Conservation (phyloP, 2,329 filamentous ascomycete genomes). For the Dothideomycetidae sp. region DNA sequence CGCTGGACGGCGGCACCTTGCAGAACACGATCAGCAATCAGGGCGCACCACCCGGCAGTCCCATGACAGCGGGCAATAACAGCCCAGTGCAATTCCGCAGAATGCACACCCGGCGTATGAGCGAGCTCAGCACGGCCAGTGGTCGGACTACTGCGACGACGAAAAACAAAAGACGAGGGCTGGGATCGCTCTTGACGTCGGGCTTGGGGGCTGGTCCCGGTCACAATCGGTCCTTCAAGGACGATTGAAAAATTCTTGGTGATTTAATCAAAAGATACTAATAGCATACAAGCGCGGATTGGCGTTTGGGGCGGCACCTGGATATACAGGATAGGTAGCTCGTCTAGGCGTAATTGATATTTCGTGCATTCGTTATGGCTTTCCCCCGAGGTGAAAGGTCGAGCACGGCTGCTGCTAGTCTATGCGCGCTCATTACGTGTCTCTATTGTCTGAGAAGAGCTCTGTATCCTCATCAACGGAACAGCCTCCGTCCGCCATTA, state of each 20-base stretch:
- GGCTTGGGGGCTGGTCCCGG: not conserved
- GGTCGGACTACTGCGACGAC: not conserved
- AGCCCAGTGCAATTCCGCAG: slow-evolving; percentile 3
- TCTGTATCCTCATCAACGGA: slow-evolving; percentile 25
- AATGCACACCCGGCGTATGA: slow-evolving; percentile 1
- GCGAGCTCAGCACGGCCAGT: slow-evolving; percentile 5
- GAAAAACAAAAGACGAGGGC: not conserved
- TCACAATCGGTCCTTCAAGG: not conserved
- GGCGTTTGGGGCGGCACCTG: too few relatives aligned
- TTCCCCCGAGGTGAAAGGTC: too few relatives aligned
- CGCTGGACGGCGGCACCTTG: slow-evolving; percentile 1
- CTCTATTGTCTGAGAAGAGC: too few relatives aligned
- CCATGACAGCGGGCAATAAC: not conserved
- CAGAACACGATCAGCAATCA: slow-evolving; percentile 4
- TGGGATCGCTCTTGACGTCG: not conserved
- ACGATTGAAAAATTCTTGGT: too few relatives aligned
- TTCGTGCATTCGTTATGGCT: too few relatives aligned
- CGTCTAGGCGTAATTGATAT: too few relatives aligned
- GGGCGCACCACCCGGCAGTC: not conserved
- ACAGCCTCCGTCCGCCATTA: slow-evolving; percentile 32
- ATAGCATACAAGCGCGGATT: too few relatives aligned
- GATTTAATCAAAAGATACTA: too few relatives aligned
- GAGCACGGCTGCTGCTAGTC: too few relatives aligned
- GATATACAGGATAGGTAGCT: too few relatives aligned
- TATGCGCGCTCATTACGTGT: too few relatives aligned